Conservation (phyloP, 768 basidiomycete species). For the Leucosporidium yakuticum region DNA sequence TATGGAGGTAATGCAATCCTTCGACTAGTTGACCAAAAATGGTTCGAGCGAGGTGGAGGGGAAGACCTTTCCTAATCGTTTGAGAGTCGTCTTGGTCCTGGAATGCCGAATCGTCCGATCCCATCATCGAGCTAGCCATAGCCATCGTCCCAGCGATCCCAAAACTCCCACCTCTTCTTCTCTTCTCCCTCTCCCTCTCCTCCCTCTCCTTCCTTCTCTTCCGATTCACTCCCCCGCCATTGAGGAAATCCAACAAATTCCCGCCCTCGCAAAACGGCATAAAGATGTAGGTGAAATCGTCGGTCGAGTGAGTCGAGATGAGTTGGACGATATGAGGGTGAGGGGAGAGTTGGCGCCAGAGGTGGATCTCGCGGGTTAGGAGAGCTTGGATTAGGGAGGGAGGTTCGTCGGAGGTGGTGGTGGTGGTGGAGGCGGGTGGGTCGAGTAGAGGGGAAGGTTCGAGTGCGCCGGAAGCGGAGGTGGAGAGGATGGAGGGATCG, state of each 20-base stretch:
- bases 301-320: constrained; percentile 57
- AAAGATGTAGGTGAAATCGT: constrained; percentile 69
- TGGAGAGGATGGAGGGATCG: not conserved
- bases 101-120: no score
- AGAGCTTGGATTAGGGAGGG: constrained; percentile 9
- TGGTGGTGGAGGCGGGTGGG: constrained; percentile 13
- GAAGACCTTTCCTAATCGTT: not conserved
- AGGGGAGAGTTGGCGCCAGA: constrained; percentile 60
- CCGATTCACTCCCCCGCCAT: not conserved
- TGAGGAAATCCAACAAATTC: constrained; percentile 72
- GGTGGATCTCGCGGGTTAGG: constrained; percentile 61
- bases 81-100: no score
- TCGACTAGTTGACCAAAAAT: constrained; percentile 81
- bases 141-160: no score
- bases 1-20: constrained; percentile 75
- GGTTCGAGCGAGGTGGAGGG: constrained; percentile 4
- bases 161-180: no score
- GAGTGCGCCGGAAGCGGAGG: not conserved
- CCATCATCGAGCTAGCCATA: no score
- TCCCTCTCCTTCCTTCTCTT: no score
- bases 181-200: no score
- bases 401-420: constrained; percentile 6
- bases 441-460: constrained; percentile 3
- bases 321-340: constrained; percentile 85
- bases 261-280: constrained; percentile 78